phyloP scores from a whole-genome alignment of 805 yeast genomes.

The Metschnikowia similis region DNA sequence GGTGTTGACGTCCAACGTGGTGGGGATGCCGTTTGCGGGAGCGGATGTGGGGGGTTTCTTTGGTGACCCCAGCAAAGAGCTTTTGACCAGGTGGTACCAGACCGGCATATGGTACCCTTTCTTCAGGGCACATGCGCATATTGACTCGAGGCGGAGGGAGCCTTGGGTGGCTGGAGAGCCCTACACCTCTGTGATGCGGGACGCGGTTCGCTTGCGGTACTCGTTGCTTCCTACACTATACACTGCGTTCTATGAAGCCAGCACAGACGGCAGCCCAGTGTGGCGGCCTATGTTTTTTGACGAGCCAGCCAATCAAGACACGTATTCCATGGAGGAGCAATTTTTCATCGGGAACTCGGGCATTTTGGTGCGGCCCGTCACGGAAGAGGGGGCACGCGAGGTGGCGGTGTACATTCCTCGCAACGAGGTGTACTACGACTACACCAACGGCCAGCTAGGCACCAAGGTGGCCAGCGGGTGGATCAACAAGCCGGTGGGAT shows the following conservation, averaged over 20 bases:
- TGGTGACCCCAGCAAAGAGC: conserved; percentile 79
- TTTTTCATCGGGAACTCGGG: conserved; percentile 74
- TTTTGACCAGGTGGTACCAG: conserved; percentile 91
- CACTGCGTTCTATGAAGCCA: conserved; percentile 68
- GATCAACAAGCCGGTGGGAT: conserved; percentile 37
- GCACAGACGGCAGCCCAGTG: conserved; percentile 62
- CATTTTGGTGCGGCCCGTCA: conserved; percentile 75
- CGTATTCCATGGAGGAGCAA: conserved; percentile 71
- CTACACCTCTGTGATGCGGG: conserved; percentile 57
- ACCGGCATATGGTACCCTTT: conserved; percentile 95
- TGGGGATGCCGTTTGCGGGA: conserved; percentile 89
- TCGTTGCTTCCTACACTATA: conserved; percentile 72
- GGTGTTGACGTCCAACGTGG: conserved; percentile 75
- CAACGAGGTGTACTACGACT: conserved; percentile 53
- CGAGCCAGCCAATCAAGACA: conserved; percentile 40
- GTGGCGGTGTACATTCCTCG: conserved; percentile 53
- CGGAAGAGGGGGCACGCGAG: conserved; percentile 44
- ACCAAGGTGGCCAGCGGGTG: conserved; percentile 25
- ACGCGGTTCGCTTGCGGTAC: conserved; percentile 72
- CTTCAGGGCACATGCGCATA: conserved; percentile 94
- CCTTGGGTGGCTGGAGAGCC: conserved; percentile 87
- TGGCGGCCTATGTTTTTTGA: conserved; percentile 65
- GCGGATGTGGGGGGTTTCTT: conserved; percentile 98
- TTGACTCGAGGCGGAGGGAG: conserved; percentile 87
- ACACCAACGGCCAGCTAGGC: conserved; percentile 29